Percentiles rank a stretch among this genome's conserved stretches.
Conservation (phyloP, 441 rosid species). For the Bocquillonia castaneifolia region DNA sequence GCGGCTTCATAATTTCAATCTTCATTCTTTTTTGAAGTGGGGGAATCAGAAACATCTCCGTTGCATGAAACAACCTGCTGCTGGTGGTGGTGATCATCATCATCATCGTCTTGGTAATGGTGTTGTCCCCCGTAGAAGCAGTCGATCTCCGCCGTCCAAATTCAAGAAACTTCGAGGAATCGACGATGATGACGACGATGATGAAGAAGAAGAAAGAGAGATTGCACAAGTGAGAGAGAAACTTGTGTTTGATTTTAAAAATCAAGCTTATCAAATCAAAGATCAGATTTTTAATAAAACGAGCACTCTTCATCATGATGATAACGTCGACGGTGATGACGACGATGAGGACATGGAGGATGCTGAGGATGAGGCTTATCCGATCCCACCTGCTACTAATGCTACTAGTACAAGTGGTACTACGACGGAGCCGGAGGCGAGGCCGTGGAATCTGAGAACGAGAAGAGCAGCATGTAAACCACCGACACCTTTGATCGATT, state of each 20-base stretch:
- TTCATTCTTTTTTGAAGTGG: constrained; percentile 66
- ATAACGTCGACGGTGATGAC: constrained; percentile 24
- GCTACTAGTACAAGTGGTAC: background rate
- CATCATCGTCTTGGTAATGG: constrained; percentile 25
- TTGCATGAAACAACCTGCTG: constrained; percentile 45
- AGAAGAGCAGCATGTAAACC: constrained; percentile 24
- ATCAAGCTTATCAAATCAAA: constrained; percentile 55
- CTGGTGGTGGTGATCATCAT: background rate
- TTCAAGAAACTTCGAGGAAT: constrained; percentile 12
- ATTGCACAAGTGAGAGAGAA: constrained; percentile 70
- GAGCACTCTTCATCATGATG: no score
- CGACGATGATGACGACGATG: constrained; percentile 7
- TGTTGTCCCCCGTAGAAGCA: constrained; percentile 14
- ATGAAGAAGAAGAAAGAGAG: constrained; percentile 42
- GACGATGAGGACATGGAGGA: constrained; percentile 20
- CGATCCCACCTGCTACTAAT: background rate
- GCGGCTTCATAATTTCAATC: constrained; percentile 73
- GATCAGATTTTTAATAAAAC: constrained; percentile 44
- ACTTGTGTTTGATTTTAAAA: constrained; percentile 69
- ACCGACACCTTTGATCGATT: background rate
- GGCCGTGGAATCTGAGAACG: constrained; percentile 29
- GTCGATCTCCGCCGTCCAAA: constrained; percentile 21
- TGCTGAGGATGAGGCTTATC: constrained; percentile 8
- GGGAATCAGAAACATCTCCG: constrained; percentile 62
- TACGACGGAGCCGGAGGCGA: constrained; percentile 7